Evolutionary conservation across 2,329 filamentous ascomycete species (phyloP), one percentile per base, ranked within the genome.

Genomic region (Penicillium hesseltinei): DNA sequence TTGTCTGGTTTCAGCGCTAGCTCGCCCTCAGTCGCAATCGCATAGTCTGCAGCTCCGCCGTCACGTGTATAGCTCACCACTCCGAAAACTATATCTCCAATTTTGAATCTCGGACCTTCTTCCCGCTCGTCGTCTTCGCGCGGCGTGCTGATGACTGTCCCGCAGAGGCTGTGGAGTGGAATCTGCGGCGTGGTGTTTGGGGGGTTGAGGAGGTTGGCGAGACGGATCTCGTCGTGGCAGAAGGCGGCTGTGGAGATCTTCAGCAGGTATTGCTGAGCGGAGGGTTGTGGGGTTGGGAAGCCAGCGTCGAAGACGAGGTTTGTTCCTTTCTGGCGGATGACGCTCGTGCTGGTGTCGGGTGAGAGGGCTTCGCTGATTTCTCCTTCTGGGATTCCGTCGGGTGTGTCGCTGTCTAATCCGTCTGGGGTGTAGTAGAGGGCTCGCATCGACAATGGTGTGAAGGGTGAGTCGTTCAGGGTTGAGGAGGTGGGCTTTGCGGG

Each of bases 11-110:
- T 76, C 33, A 68, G 63, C 13, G 74, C 69, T 25, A 79, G 57
- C 59, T 79, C 75, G 9, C 66, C 56, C 57, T 78, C 75, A 3
- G 65, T 65, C 1, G 71, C 75, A 11, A 78, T 54, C 5, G 69
- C 66, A 42, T 75, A 77, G 47, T 78, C 75, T 5, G 77, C 76
- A 1, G 76, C 76, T 4, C 72, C 76, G 9, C 77, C 77, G 45
- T 77, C 73, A 11, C 73, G 67, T 2, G 65, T 66, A 55, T 73
- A 71, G 42, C 69, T 72, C 6, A 77, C 55, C 9, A 78, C 62
- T 0, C 72, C 77, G 54, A 73, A 74, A 10, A 79, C 74, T 39
- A 66, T 58, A 49, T 79, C 77, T 2, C 71, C 74, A 15, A 77
- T 66, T 58, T 73, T 73, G 62, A 75, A 78, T 35, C 65, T 70